Evolutionary conservation across 768 basidiomycete species (phyloP), one percentile per base, ranked within the genome.

Genomic region (Russula griseocarnosa): DNA sequence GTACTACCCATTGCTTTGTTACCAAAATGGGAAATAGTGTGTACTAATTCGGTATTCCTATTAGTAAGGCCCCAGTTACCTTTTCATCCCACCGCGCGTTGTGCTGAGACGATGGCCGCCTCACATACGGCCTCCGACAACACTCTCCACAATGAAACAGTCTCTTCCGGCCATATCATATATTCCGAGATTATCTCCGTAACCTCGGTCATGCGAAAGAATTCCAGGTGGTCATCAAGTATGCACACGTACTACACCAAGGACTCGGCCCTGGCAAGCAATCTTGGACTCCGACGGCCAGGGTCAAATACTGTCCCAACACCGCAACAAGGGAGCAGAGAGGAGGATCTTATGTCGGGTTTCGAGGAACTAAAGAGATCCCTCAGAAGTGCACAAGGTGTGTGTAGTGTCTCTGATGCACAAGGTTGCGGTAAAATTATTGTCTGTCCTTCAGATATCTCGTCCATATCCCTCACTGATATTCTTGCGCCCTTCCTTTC

Each of bases 121-220:
- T 36, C 38, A 18, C 26, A 55, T 24, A 55, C 24, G 42, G 14
- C 60, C n/a, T 13, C 47, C 50, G 22, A 40, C 22, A 38, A 55
- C 56, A 34, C 34, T 18, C 46, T 55, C 14, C 34, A 32, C 30
- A 50, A 59, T 26, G 67, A 50, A 36, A 44, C 47, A 0, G 79
- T 85, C 60, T 83, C 87, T n/a, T 74, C 78, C 53, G 86, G 86
- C 63, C 89, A 94, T 81, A 82, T 97, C 49, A 74, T 98, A 38
- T 85, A 90, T 66, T 88, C 94, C 49, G 94, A 98, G 79, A 90
- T 98, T 65, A 82, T 94, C 56, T 81, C 91, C 20, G 92, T 98
- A 68, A 97, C 94, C 40, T 90, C 92, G 2, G 83, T 86, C 22
- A 98, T 99, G 95, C 90, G 96, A 74, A 93, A 94, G 79, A 98